phyloP scores from a whole-genome alignment of 768 basidiomycete species.

The Pisolithus orientalis region DNA sequence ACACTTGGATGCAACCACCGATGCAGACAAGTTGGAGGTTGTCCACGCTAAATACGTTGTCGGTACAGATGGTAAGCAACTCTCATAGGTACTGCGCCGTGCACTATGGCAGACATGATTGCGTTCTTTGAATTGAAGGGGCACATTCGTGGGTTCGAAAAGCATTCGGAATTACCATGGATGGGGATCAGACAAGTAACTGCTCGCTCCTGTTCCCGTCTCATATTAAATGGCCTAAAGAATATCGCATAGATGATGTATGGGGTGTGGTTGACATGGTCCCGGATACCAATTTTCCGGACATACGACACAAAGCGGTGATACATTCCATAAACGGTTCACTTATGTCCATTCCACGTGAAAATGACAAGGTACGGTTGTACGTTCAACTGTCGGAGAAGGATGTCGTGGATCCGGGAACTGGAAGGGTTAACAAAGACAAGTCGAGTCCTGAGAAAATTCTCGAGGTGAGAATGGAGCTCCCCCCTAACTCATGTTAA shows the following conservation, averaged over 20 bases:
- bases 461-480: conserved; percentile 37
- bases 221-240: not conserved
- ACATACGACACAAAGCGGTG: conserved; percentile 56
- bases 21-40: conserved; percentile 25
- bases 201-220: not conserved
- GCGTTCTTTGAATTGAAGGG: conserved; percentile 19
- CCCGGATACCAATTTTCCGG: conserved; percentile 69
- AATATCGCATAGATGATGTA: conserved; percentile 44
- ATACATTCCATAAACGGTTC: conserved; percentile 68
- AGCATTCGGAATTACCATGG: conserved; percentile 37
- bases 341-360: conserved; percentile 71
- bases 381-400: conserved; percentile 61
- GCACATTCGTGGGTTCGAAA: conserved; percentile 46
- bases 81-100: not conserved
- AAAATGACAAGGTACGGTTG: conserved; percentile 59
- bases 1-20: conserved; percentile 19
- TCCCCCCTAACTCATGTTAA: not conserved
- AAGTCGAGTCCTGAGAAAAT: conserved; percentile 45
- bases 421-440: conserved; percentile 50
- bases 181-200: conserved; percentile 42
- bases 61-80: conserved; percentile 27
- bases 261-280: conserved; percentile 79
- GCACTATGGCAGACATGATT: not conserved
- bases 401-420: conserved; percentile 37
- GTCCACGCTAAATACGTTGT: conserved; percentile 31